Base-by-base conservation (phyloP, 1,139 yeast species). In the Pichia sp. region DNA sequence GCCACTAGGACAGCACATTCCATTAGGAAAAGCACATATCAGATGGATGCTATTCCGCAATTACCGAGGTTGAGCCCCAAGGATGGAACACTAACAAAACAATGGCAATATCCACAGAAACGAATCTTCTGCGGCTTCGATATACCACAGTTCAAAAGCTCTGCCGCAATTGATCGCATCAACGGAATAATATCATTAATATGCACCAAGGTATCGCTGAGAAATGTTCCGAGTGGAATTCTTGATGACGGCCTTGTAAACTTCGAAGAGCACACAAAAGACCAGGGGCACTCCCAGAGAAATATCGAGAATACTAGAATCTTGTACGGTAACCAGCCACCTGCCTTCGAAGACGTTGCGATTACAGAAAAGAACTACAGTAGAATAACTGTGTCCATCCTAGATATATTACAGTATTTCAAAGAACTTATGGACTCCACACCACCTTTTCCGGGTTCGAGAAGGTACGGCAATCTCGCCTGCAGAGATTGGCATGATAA, bases 401-500 rank as follows among this genome's bases (percentile, higher is more conserved):
- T 51, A 11, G 16, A 45, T 0, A 39, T 70, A 5, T 40, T 78
- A 4, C 45, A 48, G 1, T 44, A 51, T 7, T 47, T 75, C 14
- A 50, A 59, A 2, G 36, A 38, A 1, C 49, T 73, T 23, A 59
- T 83, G 2, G 79, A 74, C 35, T 69, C 72, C n/a, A 73, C 77
- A 0, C 94, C 94, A 0, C 95, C 95, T 0, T 49, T 67, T 10
- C 58, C 63, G 9, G 88, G 86, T 0, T 83, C 86, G 0, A 63
- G 84, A 44, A 60, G 98, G 39, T 91, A 79, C 56, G 98, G 98
- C 3, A 91, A 88, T 52, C 60, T 79, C 50, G 94, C 96, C 0
- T 84, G 79, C 51, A 67, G 95, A 24, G 68, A 67, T 5, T 87
- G 96, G 95, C 87, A 82, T 48, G 69, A 63, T 10, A 69, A 70